Conservation (phyloP, 441 rosid genomes). For the Hura crepitans region DNA sequence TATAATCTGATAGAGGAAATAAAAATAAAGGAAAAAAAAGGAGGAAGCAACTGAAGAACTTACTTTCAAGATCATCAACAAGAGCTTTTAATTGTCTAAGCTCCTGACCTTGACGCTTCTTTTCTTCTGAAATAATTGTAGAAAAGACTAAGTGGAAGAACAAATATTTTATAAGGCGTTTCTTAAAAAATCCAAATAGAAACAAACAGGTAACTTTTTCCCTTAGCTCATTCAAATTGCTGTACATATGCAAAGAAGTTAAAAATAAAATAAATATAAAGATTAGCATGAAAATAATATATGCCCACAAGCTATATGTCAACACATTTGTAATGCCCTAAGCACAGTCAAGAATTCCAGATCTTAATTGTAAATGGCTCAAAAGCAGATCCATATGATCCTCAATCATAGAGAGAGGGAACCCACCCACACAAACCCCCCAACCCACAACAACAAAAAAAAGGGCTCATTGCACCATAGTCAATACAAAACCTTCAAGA, state of each 20-base stretch:
- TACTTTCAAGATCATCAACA: slow-evolving; percentile 68
- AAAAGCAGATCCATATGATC: neutral
- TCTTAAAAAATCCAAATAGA: neutral
- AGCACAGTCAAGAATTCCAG: neutral
- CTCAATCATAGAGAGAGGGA: neutral
- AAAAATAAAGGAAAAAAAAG: neutral
- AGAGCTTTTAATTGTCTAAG: slow-evolving; percentile 62
- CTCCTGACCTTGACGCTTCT: slow-evolving; percentile 54
- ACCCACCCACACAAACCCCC: too few relatives aligned
- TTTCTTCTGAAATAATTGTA: slow-evolving; percentile 47
- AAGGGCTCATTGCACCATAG: neutral
- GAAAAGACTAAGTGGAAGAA: neutral
- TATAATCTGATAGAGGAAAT: neutral
- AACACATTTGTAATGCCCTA: neutral
- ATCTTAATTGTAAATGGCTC: neutral
- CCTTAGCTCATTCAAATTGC: neutral
- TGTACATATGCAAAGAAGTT: neutral
- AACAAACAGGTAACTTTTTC: slow-evolving; percentile 4
- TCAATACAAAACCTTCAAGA: slow-evolving; percentile 52
- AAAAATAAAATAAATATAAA: neutral
- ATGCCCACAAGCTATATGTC: slow-evolving; percentile 1
- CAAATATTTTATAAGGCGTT: neutral
- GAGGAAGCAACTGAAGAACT: slow-evolving; percentile 21
- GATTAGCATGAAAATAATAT: neutral
- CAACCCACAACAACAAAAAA: too few relatives aligned